A percentile compares a stretch with the other conserved stretches of the same genome.
Evolutionary conservation across 2,329 filamentous ascomycete species (phyloP).

Genomic region (Stachybotrys chartarum): DNA sequence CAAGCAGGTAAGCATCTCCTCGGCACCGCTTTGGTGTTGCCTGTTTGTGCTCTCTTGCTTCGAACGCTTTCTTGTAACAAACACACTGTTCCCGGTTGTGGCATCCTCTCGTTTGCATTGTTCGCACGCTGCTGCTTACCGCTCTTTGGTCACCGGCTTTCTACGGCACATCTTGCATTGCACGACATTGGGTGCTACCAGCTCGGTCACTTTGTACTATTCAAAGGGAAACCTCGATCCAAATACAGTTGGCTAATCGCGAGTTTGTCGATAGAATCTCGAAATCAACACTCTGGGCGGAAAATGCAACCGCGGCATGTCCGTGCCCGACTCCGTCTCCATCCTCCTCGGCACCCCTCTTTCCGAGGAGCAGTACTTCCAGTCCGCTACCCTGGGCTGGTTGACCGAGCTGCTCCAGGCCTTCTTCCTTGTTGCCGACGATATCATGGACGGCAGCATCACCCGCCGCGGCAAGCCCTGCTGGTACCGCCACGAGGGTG

Average conservation of each 20-base stretch:
- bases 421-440: conserved; percentile 97
- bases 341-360: conserved; percentile 68
- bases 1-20: conserved; percentile 52
- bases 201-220: too few relatives aligned
- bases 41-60: neutral
- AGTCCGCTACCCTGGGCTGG: conserved; percentile 86
- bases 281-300: conserved; percentile 84
- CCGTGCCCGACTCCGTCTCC: conserved; percentile 84
- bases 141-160: neutral
- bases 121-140: neutral
- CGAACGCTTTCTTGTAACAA: neutral
- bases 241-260: neutral
- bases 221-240: too few relatives aligned
- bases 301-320: conserved; percentile 99
- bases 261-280: conserved; percentile 51
- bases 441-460: conserved; percentile 96
- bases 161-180: too few relatives aligned
- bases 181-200: too few relatives aligned
- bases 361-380: conserved; percentile 77
- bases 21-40: neutral
- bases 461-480: conserved; percentile 91
- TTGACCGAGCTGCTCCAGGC: conserved; percentile 97
- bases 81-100: neutral
- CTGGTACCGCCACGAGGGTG: conserved; percentile 87
- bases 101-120: conserved; percentile 10